Evolutionary conservation across 129 eudicot species (phyloP).

Genomic region (Saposhnikovia divaricata): DNA sequence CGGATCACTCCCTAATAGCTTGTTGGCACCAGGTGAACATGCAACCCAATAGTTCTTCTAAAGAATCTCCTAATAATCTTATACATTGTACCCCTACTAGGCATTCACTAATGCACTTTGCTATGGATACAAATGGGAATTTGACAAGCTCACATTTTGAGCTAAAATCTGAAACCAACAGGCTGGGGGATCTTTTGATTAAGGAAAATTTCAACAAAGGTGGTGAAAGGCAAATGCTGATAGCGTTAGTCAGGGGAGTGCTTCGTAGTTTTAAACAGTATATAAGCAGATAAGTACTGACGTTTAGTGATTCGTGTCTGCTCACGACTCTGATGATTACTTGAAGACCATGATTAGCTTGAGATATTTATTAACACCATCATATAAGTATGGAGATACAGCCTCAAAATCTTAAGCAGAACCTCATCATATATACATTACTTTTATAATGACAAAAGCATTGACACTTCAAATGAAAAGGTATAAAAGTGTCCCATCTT

Average conservation of each 20-base stretch:
- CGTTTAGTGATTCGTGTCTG: not conserved
- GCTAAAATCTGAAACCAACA: not conserved
- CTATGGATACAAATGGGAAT: not conserved
- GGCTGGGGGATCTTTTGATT: not conserved
- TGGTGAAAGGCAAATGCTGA: not conserved
- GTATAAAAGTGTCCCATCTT: conserved; percentile 8
- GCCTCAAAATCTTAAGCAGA: not conserved
- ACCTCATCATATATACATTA: conserved; percentile 11
- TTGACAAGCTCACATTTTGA: not conserved
- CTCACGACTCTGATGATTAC: not conserved
- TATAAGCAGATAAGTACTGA: not conserved
- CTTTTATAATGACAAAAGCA: conserved; percentile 6
- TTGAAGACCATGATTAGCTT: not conserved
- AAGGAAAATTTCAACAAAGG: not conserved
- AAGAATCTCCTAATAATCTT: not conserved
- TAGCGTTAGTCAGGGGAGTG: not conserved
- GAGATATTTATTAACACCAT: not conserved
- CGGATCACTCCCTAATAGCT: no score
- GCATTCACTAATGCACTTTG: not conserved
- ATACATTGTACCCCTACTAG: not conserved
- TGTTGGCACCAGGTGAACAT: not conserved
- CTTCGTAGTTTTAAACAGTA: not conserved
- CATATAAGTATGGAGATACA: not conserved
- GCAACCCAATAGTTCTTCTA: not conserved
- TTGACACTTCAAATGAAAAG: conserved; percentile 1